Base-by-base conservation (phyloP, 768 basidiomycete genomes). In the Boletales sp. region DNA sequence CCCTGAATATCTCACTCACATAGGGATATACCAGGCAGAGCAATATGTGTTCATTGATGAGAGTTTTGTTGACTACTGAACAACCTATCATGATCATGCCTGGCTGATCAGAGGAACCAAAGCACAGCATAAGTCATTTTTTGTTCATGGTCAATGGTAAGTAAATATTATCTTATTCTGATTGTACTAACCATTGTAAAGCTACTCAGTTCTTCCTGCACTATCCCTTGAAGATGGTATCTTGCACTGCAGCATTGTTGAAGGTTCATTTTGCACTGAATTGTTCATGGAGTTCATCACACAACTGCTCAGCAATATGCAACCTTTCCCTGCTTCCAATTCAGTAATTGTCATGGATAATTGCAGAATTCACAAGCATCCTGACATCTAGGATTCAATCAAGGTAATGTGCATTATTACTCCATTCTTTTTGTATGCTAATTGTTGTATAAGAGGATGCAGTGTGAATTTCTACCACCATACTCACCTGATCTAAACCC, bases 271-370 rank as follows among this genome's bases (percentile, higher is more conserved):
- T 14, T 32, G 17, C 18, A 39, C 38, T 18, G 29, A 31, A 6
- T 19, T 19, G 10, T 47, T 47, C 31, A 40, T 13, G 18, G 7
- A n/a, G 8, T 47, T 40, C 11, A 32, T 47, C 9, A 11, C 39
- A 32, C 19, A 19, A 15, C 17, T 47, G 32, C 45, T 47, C 21
- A 38, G 40, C 10, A 7, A 32, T 7, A 50, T 50, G 48, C 29
- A 50, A 27, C 48, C 48, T n/a, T 44, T 19, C n/a, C 37, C 38
- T 9, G 37, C 30, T 2, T 19, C 30, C 10, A 50, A 44, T 18
- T 44, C 43, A 19, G 37, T 50, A 8, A 50, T 50, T 2, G 42
- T 50, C 27, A 50, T 43, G 41, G 48, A 49, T 15, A 49, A 49
- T 31, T 49, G 48, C 19, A n/a, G 15, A 11, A 49, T 49, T 21